These are phyloP conservation scores for Talaromyces liani DNA, from an alignment of 495 filamentous ascomycete genomes.

Conservation along the genomic window DNA sequence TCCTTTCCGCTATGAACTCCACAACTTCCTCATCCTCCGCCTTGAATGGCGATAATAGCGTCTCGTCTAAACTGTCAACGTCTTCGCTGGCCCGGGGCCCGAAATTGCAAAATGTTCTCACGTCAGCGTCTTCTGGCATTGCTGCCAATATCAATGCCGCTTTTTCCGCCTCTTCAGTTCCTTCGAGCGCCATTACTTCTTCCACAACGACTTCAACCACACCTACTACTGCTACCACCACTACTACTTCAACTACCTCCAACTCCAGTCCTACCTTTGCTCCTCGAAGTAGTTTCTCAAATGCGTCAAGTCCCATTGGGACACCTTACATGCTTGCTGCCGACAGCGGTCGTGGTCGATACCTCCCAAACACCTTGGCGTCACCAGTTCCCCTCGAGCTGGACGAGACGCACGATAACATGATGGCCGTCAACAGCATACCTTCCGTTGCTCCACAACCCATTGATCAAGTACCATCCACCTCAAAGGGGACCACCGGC, in stretches of 20 bases:
- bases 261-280: conserved; percentile 16
- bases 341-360: conserved; percentile 41
- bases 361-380: conserved; percentile 22
- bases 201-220: conserved; percentile 15
- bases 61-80: conserved; percentile 34
- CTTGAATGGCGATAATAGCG: conserved; percentile 34
- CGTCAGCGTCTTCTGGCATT: conserved; percentile 22
- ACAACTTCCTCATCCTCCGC: conserved; percentile 32
- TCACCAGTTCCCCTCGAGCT: conserved; percentile 45
- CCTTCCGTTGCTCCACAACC: not conserved
- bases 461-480: conserved; percentile 5
- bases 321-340: conserved; percentile 45
- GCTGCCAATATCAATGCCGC: conserved; percentile 23
- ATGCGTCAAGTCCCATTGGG: conserved; percentile 39
- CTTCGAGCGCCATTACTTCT: conserved; percentile 20
- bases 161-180: conserved; percentile 12
- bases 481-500: conserved; percentile 48
- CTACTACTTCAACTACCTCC: conserved; percentile 1
- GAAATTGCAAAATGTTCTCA: conserved; percentile 33
- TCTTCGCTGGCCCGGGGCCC: conserved; percentile 25
- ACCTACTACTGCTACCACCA: conserved; percentile 21
- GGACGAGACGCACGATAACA: conserved; percentile 40
- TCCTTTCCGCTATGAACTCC: conserved; percentile 35
- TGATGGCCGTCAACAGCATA: conserved; percentile 31
- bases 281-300: conserved; percentile 21